Percentiles rank a stretch among this genome's conserved stretches.
Evolutionary conservation across 306 rosid species (phyloP).

Genomic region (Cyamopsis tetragonoloba): DNA sequence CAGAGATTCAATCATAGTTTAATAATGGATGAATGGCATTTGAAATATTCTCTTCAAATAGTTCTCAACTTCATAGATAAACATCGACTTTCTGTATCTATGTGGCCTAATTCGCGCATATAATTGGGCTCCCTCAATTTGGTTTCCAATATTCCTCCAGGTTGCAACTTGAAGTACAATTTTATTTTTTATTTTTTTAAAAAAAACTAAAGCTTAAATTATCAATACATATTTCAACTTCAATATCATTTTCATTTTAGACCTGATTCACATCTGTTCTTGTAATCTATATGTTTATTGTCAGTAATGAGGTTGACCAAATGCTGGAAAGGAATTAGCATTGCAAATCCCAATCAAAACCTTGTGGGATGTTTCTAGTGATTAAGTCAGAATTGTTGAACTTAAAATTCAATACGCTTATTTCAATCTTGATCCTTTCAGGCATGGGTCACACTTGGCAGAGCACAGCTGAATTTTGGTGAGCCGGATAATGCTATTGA

Average conservation of each 20-base stretch:
- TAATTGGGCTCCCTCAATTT: background rate
- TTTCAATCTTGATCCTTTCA: conserved; percentile 31
- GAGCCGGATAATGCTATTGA: conserved; percentile 83
- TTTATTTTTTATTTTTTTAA: background rate
- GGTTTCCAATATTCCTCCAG: background rate
- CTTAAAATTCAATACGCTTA: background rate
- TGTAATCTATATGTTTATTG: background rate
- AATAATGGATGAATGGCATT: background rate
- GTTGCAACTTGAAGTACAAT: background rate
- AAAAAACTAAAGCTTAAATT: background rate
- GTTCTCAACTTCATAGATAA: background rate
- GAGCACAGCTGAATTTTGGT: conserved; percentile 89
- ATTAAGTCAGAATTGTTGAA: background rate
- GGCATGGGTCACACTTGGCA: conserved; percentile 95
- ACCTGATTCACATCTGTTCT: background rate
- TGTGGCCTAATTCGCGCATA: background rate
- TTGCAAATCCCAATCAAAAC: background rate
- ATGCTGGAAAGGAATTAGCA: background rate
- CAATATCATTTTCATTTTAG: background rate
- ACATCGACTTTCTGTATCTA: background rate
- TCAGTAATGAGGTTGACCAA: background rate
- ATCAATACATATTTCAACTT: background rate
- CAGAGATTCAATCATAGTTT: background rate
- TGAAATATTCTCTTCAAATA: background rate
- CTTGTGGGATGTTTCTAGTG: background rate